A percentile compares a stretch with the other conserved stretches of the same genome.
phyloP scores from a whole-genome alignment of 768 basidiomycete species.

The Gloeostereum incarnatum region DNA sequence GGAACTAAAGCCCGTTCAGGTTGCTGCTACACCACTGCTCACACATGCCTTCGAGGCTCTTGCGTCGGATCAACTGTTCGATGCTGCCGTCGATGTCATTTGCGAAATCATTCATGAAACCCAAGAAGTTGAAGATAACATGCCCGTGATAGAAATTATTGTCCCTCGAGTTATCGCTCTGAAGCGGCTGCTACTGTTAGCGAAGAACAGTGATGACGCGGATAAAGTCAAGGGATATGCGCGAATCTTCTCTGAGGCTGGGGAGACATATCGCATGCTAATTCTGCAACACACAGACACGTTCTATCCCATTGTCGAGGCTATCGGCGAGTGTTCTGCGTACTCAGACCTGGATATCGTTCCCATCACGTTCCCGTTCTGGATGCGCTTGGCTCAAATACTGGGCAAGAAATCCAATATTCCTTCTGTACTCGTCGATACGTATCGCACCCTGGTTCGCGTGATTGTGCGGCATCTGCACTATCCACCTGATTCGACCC shows the following conservation, averaged over 20 bases:
- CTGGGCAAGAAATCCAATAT: constrained; percentile 71
- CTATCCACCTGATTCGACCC: constrained; percentile 68
- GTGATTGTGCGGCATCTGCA: constrained; percentile 87
- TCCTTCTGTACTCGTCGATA: constrained; percentile 69
- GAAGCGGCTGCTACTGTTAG: constrained; percentile 52
- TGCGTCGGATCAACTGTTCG: constrained; percentile 80
- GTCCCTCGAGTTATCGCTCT: constrained; percentile 81
- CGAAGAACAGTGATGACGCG: constrained; percentile 59
- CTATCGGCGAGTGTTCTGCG: constrained; percentile 87
- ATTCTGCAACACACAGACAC: constrained; percentile 85
- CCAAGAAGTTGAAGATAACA: constrained; percentile 92
- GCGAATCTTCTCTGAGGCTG: constrained; percentile 93
- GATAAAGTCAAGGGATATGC: constrained; percentile 88
- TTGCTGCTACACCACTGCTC: constrained; percentile 77
- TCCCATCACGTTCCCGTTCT: constrained; percentile 96
- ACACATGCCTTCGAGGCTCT: constrained; percentile 79
- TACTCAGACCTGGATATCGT: constrained; percentile 94
- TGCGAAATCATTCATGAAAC: constrained; percentile 97
- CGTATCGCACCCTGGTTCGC: constrained; percentile 76
- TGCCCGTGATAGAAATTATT: constrained; percentile 79
- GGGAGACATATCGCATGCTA: constrained; percentile 88
- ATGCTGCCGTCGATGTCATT: constrained; percentile 83
- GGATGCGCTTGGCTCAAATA: constrained; percentile 92
- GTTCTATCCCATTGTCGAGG: constrained; percentile 92
- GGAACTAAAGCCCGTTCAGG: constrained; percentile 54